A percentile compares a stretch with the other conserved stretches of the same genome.
These are phyloP conservation scores for Mycena metata DNA, from an alignment of 768 basidiomycete species.

Conservation along the genomic window DNA sequence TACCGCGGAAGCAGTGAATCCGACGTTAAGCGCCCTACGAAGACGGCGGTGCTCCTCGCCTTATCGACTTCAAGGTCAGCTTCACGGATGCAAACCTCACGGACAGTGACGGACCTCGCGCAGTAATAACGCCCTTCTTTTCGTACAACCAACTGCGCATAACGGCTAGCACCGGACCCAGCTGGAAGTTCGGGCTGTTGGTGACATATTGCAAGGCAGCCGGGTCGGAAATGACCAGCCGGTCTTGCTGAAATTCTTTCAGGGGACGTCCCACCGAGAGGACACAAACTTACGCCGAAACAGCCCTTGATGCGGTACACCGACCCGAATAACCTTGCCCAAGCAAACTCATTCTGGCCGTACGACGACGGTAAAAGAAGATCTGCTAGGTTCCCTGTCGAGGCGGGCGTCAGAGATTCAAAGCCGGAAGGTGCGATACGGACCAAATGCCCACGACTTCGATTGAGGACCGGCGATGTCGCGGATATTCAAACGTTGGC, in stretches of 20 bases:
- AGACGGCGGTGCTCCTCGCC: constrained; percentile 17
- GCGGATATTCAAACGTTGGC: constrained; percentile 3
- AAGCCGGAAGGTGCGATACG: constrained; percentile 3
- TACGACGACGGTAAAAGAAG: constrained; percentile 19
- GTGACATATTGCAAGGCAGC: constrained; percentile 15
- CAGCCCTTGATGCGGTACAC: constrained; percentile 21
- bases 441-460: constrained; percentile 23
- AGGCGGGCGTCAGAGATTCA: constrained; percentile 6
- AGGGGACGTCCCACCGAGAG: no score
- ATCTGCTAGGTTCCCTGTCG: constrained; percentile 19
- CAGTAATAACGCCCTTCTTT: constrained; percentile 2
- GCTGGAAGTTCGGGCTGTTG: constrained; percentile 17
- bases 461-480: constrained; percentile 21
- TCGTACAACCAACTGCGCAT: constrained; percentile 23
- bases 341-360: constrained; percentile 20
- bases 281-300: constrained; percentile 10
- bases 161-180: constrained; percentile 15
- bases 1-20: constrained; percentile 23
- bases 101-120: constrained; percentile 6
- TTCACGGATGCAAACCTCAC: background rate
- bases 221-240: constrained; percentile 15
- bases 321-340: constrained; percentile 8
- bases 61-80: background rate
- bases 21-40: constrained; percentile 15
- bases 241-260: constrained; percentile 11